These are phyloP conservation scores for Neckera pumila DNA, from an alignment of 225 moss, liverwort and hornwort species.

Conservation along the genomic window DNA sequence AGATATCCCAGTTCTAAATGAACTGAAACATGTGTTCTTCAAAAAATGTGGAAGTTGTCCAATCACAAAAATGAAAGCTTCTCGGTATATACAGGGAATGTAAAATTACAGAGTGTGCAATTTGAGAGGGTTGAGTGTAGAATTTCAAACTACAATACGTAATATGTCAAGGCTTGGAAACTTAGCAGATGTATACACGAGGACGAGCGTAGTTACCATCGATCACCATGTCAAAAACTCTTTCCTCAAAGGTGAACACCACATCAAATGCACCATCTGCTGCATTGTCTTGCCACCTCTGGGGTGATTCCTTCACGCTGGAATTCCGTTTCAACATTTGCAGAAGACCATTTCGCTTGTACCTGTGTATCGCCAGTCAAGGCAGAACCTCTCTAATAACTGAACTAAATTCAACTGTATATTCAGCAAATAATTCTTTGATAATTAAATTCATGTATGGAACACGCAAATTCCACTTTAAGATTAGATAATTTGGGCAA, in stretches of 20 bases:
- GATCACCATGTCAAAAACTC: conserved; percentile 95
- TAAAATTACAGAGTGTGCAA: not conserved
- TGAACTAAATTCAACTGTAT: not conserved
- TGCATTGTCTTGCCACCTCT: conserved; percentile 97
- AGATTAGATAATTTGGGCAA: not conserved
- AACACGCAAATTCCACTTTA: not conserved
- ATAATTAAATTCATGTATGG: not conserved
- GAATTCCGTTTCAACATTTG: conserved; percentile 95
- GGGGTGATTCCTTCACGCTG: conserved; percentile 84
- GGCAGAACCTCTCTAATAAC: not conserved
- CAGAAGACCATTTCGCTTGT: conserved; percentile 89
- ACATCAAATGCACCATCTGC: conserved; percentile 93
- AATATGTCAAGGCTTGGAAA: not conserved
- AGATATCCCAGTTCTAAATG: not conserved
- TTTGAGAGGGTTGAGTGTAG: not conserved
- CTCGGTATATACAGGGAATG: not conserved
- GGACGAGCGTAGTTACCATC: conserved; percentile 47
- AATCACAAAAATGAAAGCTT: not conserved
- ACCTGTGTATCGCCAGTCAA: conserved; percentile 30
- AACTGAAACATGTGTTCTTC: not conserved
- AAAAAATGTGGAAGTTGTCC: not conserved
- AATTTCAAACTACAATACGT: not conserved
- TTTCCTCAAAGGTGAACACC: conserved; percentile 95
- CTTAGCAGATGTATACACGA: not conserved
- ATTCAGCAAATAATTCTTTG: not conserved